A percentile compares a stretch with the other conserved stretches of the same genome.
Conservation (phyloP, 2,329 filamentous ascomycete species). For the Nothophaeocryptopus gaeumannii region DNA sequence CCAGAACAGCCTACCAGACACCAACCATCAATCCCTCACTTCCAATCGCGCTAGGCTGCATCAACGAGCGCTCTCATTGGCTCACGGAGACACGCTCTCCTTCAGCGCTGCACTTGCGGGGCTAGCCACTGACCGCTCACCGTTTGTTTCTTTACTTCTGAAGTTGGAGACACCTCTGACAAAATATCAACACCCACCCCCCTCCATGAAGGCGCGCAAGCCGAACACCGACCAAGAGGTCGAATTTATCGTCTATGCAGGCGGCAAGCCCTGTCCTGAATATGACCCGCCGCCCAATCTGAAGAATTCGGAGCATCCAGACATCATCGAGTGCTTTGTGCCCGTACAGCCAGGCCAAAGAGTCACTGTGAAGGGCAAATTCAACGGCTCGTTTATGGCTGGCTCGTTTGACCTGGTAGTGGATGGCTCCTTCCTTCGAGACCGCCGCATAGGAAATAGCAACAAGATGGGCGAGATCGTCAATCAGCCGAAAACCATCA, state of each 20-base stretch:
- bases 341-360: slow-evolving; percentile 34
- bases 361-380: slow-evolving; percentile 33
- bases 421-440: slow-evolving; percentile 37
- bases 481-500: slow-evolving; percentile 12
- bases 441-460: slow-evolving; percentile 25
- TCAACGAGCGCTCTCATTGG: too few relatives aligned
- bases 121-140: too few relatives aligned
- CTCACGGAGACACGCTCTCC: too few relatives aligned
- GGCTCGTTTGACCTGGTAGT: slow-evolving; percentile 37
- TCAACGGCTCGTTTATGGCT: slow-evolving; percentile 34
- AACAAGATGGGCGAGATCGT: neutral
- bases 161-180: neutral
- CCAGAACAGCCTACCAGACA: too few relatives aligned
- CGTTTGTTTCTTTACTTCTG: too few relatives aligned
- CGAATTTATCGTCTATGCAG: slow-evolving; percentile 30
- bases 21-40: too few relatives aligned
- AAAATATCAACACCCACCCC: neutral
- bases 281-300: slow-evolving; percentile 30
- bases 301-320: slow-evolving; percentile 29
- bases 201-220: slow-evolving; percentile 39
- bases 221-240: slow-evolving; percentile 35
- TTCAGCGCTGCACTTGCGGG: too few relatives aligned
- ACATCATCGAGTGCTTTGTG: slow-evolving; percentile 35
- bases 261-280: slow-evolving; percentile 31
- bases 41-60: too few relatives aligned